A percentile compares a stretch with the other conserved stretches of the same genome.
Conservation (phyloP, 2,329 filamentous ascomycete species). For the Trichothecium roseum region DNA sequence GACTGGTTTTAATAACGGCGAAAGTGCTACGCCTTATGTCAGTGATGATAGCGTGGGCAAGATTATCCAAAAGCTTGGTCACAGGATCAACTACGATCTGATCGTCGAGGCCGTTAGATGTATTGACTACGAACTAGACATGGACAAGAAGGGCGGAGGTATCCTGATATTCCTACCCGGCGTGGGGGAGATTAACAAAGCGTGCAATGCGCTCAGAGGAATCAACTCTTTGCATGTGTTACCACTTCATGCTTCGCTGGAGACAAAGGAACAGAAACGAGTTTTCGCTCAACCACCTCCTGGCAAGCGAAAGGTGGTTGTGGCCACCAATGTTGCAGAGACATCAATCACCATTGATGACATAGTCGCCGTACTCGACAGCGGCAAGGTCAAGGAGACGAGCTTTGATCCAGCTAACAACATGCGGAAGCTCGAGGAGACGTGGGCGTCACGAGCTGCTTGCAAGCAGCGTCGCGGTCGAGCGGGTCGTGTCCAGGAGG, state of each 20-base stretch:
- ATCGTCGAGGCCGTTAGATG: constrained; percentile 68
- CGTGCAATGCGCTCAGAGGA: constrained; percentile 56
- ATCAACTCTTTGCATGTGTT: constrained; percentile 60
- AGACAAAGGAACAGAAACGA: constrained; percentile 75
- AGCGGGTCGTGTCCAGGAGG: constrained; percentile 84
- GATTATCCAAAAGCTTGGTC: constrained; percentile 61
- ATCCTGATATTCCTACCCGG: constrained; percentile 95
- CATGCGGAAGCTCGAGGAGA: constrained; percentile 89
- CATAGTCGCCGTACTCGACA: constrained; percentile 91
- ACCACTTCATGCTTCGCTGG: constrained; percentile 83
- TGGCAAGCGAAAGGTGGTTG: constrained; percentile 84
- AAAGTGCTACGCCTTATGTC: constrained; percentile 32
- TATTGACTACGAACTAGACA: constrained; percentile 66
- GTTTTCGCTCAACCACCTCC: constrained; percentile 70
- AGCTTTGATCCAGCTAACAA: constrained; percentile 87
- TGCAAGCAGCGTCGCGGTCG: constrained; percentile 91
- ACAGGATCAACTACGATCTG: constrained; percentile 84
- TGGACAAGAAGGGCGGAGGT: constrained; percentile 58
- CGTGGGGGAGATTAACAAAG: constrained; percentile 80
- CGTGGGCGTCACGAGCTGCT: constrained; percentile 87
- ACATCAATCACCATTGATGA: constrained; percentile 99
- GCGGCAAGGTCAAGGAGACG: constrained; percentile 91
- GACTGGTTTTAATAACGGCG: constrained; percentile 57
- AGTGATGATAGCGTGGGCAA: constrained; percentile 53
- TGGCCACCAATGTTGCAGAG: constrained; percentile 93